phyloP scores from a whole-genome alignment of 192 early-diverging fungal genomes.

The Chytriomyces confervae region DNA sequence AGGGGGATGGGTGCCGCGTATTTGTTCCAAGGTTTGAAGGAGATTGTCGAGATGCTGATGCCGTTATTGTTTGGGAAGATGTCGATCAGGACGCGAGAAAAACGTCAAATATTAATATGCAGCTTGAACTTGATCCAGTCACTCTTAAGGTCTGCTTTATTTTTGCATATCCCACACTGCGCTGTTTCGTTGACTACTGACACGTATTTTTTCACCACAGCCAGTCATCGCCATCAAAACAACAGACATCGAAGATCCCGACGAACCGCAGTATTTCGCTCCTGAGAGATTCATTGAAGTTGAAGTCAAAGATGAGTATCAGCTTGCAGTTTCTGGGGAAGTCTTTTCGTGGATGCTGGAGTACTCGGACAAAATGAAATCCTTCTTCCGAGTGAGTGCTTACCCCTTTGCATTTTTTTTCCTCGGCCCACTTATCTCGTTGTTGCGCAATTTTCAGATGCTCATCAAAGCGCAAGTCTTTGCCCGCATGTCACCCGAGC shows the following conservation, averaged over 20 bases:
- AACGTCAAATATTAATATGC: constrained; percentile 60
- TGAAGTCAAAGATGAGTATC: constrained; percentile 59
- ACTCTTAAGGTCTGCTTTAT: constrained; percentile 32
- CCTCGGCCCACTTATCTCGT: not conserved
- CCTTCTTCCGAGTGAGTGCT: constrained; percentile 5
- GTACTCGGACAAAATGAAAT: constrained; percentile 49
- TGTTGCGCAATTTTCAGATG: constrained; percentile 61
- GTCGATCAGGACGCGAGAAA: constrained; percentile 56
- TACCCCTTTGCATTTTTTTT: not conserved
- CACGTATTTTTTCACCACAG: not conserved
- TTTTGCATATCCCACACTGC: too few relatives aligned
- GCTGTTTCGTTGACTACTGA: not conserved
- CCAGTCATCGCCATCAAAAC: constrained; percentile 35
- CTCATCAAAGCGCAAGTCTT: constrained; percentile 91
- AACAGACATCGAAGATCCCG: constrained; percentile 12
- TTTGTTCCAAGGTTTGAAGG: constrained; percentile 78
- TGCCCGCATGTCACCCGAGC: constrained; percentile 98
- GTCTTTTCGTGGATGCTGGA: constrained; percentile 96
- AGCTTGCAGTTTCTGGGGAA: constrained; percentile 93
- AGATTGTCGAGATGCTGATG: constrained; percentile 55
- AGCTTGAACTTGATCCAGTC: constrained; percentile 40
- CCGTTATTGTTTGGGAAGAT: constrained; percentile 78
- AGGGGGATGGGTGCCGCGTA: constrained; percentile 64
- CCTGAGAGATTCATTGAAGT: constrained; percentile 38
- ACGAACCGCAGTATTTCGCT: constrained; percentile 10